Base-by-base conservation (phyloP, 2,329 filamentous ascomycete species). In the Madurella fahalii region DNA sequence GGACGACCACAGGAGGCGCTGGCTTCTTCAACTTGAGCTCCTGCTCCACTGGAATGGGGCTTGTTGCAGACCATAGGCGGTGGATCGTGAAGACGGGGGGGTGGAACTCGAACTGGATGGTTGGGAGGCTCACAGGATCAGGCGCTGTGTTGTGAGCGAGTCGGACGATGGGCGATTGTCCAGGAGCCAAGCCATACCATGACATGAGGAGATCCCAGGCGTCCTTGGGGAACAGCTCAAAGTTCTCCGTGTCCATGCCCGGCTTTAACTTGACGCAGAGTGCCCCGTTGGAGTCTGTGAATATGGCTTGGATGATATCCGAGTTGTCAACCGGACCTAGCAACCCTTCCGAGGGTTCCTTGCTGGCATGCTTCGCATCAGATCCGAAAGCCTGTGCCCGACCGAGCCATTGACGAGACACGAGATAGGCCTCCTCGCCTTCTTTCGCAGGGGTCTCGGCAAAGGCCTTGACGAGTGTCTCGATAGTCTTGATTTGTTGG, bases 291-390 rank as follows among this genome's bases (percentile, higher is more conserved):
- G 76, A 72, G 55, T 83, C 79, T 47, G 69, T 71, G 53, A 85
- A 74, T 37, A 79, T 76, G 58, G 85, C 79, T 56, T 85, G 75
- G 49, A 92, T 83, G 57, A 96, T 85, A 66, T 92, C 87, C 0
- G 87, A 84, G 67, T 96, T 96, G 74, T 96, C 90, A 32, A 97
- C 81, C 0, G 89, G 88, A 1, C 91, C 91, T 53, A 94, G 80
- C 8, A 73, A 63, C 4, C 83, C 79, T 54, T 85, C 79, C 11
- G 77, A 67, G n/a, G 77, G 73, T 58, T 88, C 87, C 57, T 81
- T 78, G 58, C 79, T 76, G 17, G 76, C 77, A 49, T 78, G 72
- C 54, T 81, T 78, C 15, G 76, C 70, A n/a, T 83, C 80, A 9
- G 80, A 77, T 47, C 81, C 82, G 52, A 89, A 77, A 20, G 87